Percentiles rank a stretch among this genome's conserved stretches.
These are phyloP conservation scores for Metarhizium brunneum DNA, from an alignment of 2,329 filamentous ascomycete genomes.

Conservation along the genomic window DNA sequence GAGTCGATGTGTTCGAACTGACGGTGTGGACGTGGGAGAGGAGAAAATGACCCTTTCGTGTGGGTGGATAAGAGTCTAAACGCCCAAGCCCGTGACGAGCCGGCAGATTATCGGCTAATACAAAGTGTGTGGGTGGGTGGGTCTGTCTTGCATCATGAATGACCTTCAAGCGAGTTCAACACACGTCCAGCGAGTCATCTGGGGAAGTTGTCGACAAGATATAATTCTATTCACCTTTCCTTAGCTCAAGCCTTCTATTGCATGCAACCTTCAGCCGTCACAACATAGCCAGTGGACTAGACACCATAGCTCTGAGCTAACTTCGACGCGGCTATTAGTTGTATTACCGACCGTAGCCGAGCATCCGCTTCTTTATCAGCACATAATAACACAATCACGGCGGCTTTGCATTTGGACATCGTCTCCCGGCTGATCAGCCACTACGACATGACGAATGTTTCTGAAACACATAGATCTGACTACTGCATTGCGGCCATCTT, in stretches of 20 bases:
- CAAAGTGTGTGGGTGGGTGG: not conserved
- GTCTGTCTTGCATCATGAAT: not conserved
- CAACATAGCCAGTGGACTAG: not conserved
- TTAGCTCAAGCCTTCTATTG: not conserved
- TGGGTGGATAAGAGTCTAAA: not conserved
- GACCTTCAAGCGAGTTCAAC: no score
- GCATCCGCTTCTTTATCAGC: not conserved
- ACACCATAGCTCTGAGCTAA: not conserved
- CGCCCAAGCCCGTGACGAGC: not conserved
- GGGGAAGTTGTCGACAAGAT: no score
- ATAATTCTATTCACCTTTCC: not conserved
- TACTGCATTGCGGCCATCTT: slow-evolving; percentile 84
- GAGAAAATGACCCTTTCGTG: not conserved
- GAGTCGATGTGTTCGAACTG: not conserved
- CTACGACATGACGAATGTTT: slow-evolving; percentile 74
- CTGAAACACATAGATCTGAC: slow-evolving; percentile 92
- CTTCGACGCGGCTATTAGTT: not conserved
- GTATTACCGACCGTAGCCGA: not conserved
- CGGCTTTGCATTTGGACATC: not conserved
- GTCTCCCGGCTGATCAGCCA: slow-evolving; percentile 8
- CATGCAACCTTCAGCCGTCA: not conserved
- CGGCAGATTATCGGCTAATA: not conserved
- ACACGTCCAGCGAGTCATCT: no score
- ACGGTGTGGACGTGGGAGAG: not conserved
- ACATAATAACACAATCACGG: not conserved